A percentile compares a stretch with the other conserved stretches of the same genome.
These are phyloP conservation scores for Entophlyctis helioformis DNA, from an alignment of 192 early-diverging fungal species.

Conservation along the genomic window DNA sequence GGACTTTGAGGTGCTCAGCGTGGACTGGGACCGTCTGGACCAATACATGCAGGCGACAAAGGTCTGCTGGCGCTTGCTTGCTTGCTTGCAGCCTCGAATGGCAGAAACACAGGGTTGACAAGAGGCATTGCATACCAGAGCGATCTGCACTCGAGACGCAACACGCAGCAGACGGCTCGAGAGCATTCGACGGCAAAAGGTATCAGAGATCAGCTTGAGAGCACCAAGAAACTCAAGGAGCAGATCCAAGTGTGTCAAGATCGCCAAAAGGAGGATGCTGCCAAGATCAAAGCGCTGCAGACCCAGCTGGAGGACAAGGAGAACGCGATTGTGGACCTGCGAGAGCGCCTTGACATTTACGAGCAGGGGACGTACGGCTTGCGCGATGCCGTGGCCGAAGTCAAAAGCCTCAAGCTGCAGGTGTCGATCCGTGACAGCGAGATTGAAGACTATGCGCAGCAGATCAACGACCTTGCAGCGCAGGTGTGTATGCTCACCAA, in stretches of 20 bases:
- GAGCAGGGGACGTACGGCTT: conserved; percentile 35
- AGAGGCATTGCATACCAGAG: too few species aligned
- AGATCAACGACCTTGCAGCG: conserved; percentile 27
- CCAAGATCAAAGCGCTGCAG: conserved; percentile 14
- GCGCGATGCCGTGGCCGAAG: conserved; percentile 31
- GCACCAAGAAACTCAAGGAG: conserved; percentile 17
- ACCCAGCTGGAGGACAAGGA: conserved; percentile 29
- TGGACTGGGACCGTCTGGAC: conserved; percentile 44
- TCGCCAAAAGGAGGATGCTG: conserved; percentile 9
- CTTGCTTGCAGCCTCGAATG: conserved; percentile 1
- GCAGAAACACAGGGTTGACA: conserved; percentile 1
- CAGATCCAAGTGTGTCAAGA: conserved; percentile 18
- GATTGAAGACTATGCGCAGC: conserved; percentile 13
- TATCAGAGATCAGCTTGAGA: conserved; percentile 8
- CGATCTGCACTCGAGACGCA: too few species aligned
- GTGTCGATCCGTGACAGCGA: conserved; percentile 25
- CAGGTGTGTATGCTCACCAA: conserved; percentile 12
- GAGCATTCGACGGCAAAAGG: conserved; percentile 6
- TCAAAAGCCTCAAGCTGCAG: conserved; percentile 29
- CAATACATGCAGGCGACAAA: conserved; percentile 8
- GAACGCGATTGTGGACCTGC: conserved; percentile 21
- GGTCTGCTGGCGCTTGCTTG: too few species aligned
- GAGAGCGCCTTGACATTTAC: conserved; percentile 21
- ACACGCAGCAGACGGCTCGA: not conserved
- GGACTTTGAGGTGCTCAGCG: conserved; percentile 37